phyloP scores from a whole-genome alignment of 352 stramenopile genomes.

The Pythium vanterpoolii region DNA sequence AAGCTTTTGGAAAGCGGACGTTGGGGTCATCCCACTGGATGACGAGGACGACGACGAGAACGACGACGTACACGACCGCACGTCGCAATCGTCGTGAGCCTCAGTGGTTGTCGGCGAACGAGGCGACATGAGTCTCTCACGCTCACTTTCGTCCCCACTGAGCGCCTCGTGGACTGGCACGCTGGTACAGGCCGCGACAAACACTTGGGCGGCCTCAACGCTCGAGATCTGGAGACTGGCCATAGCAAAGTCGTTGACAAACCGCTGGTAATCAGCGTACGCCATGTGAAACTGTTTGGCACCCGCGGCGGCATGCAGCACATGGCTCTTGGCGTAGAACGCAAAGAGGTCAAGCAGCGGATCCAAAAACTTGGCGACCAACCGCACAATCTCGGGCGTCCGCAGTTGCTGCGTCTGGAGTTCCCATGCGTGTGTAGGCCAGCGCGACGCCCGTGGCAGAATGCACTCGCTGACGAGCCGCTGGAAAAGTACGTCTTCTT shows the following conservation, averaged over 20 bases:
- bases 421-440: conserved; percentile 48
- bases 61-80: conserved; percentile 4
- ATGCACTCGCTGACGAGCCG: conserved; percentile 56
- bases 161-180: conserved; percentile 36
- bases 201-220: conserved; percentile 66
- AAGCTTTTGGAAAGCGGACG: conserved; percentile 39
- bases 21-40: background rate
- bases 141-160: background rate
- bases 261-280: conserved; percentile 65
- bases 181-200: conserved; percentile 61
- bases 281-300: conserved; percentile 71
- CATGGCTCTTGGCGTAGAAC: conserved; percentile 69
- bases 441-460: conserved; percentile 52
- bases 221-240: conserved; percentile 68
- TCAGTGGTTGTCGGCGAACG: background rate
- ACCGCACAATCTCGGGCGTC: conserved; percentile 46
- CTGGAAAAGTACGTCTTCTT: conserved; percentile 57
- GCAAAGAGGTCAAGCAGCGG: conserved; percentile 69
- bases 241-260: conserved; percentile 74
- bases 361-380: conserved; percentile 66
- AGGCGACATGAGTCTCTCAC: conserved; percentile 14
- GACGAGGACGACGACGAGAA: conserved; percentile 11
- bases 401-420: conserved; percentile 45
- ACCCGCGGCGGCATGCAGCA: conserved; percentile 30
- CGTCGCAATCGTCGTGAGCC: background rate